Evolutionary conservation across 768 basidiomycete species (phyloP).

Genomic region (Tulasnella sp.): DNA sequence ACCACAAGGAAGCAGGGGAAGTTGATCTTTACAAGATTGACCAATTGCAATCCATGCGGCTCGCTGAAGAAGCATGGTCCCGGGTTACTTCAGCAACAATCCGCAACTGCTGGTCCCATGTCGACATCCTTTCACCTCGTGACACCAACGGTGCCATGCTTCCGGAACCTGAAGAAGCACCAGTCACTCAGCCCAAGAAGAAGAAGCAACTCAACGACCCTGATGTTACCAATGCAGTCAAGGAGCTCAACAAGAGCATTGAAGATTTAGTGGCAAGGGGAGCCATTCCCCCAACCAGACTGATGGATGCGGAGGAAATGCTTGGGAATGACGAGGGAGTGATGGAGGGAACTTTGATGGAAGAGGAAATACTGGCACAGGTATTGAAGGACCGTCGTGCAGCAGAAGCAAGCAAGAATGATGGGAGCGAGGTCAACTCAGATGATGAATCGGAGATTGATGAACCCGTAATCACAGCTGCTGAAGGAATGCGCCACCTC

Average conservation of each 20-base stretch:
- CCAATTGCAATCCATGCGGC: slow-evolving; percentile 42
- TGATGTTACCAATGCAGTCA: not conserved
- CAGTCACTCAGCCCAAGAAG: not conserved
- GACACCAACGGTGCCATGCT: not conserved
- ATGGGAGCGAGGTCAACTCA: not conserved
- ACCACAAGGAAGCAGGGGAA: slow-evolving; percentile 31
- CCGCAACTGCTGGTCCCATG: slow-evolving; percentile 42
- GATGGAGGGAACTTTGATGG: not conserved
- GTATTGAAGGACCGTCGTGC: not conserved
- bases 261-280: not conserved
- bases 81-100: slow-evolving; percentile 40
- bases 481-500: too few relatives aligned
- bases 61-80: slow-evolving; percentile 41
- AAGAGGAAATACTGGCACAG: not conserved
- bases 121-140: not conserved
- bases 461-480: not conserved
- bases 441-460: not conserved
- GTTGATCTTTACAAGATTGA: slow-evolving; percentile 42
- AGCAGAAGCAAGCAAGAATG: not conserved
- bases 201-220: not conserved
- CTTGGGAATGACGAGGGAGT: not conserved
- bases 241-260: not conserved
- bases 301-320: not conserved
- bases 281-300: not conserved
- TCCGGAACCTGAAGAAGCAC: not conserved